A percentile compares a stretch with the other conserved stretches of the same genome.
Evolutionary conservation across 208 protist species (phyloP).

Genomic region (Naegleria gruberi): DNA sequence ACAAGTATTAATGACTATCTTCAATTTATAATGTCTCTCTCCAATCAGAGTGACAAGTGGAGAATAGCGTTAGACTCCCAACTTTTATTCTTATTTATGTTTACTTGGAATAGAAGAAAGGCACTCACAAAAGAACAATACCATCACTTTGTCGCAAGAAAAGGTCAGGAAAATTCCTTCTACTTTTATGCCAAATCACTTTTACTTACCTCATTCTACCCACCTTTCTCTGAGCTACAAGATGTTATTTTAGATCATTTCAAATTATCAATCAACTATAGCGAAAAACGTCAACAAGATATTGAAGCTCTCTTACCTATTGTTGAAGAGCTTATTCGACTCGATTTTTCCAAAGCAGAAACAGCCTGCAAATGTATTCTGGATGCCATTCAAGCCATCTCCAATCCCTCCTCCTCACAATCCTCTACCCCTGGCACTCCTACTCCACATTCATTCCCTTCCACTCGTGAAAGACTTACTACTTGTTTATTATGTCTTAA

Average conservation of each 20-base stretch:
- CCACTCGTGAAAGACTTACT: background rate
- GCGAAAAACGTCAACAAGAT: background rate
- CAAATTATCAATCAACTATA: background rate
- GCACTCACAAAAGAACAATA: background rate
- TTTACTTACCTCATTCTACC: background rate
- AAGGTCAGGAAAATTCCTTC: background rate
- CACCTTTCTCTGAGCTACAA: background rate
- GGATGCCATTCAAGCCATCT: background rate
- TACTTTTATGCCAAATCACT: background rate
- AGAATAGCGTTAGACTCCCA: background rate
- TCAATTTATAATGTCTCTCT: background rate
- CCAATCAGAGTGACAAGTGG: background rate
- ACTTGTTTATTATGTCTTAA: background rate
- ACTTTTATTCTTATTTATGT: background rate
- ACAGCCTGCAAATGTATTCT: background rate
- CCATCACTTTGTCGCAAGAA: background rate
- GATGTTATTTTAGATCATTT: background rate
- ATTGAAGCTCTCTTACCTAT: background rate
- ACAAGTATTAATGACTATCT: background rate
- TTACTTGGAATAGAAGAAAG: background rate
- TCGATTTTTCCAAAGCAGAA: background rate
- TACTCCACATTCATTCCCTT: background rate
- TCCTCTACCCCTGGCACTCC: background rate
- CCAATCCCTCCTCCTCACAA: too few species aligned
- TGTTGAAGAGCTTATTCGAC: background rate